Conservation (phyloP, 495 filamentous ascomycete species). For the Elasticomyces elasticus region DNA sequence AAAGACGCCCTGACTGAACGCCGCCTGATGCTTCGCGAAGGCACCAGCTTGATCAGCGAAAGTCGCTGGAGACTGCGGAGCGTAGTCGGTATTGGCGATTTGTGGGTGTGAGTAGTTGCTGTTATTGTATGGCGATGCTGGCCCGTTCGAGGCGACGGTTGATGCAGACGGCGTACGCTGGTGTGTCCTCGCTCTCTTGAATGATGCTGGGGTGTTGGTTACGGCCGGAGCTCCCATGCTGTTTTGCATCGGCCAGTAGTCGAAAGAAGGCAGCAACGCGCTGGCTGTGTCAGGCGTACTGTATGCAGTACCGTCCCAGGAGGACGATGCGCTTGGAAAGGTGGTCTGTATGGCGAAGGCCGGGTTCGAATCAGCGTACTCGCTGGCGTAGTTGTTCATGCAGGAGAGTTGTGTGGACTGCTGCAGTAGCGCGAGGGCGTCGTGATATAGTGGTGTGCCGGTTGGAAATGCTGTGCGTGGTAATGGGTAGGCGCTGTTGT, state of each 20-base stretch:
- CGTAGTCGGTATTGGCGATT: slow-evolving; percentile 31
- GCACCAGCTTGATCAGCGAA: slow-evolving; percentile 14
- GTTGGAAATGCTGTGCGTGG: slow-evolving; percentile 3
- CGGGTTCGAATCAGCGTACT: background rate
- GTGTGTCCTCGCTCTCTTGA: slow-evolving; percentile 23
- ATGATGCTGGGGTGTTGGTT: slow-evolving; percentile 3
- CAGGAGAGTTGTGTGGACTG: background rate
- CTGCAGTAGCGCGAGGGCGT: background rate
- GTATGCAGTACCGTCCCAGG: background rate
- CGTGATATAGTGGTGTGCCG: background rate
- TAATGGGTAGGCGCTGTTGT: background rate
- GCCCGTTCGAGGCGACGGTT: slow-evolving; percentile 28
- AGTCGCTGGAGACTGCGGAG: slow-evolving; percentile 20
- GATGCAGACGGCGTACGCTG: slow-evolving; percentile 32
- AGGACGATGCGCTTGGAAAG: background rate
- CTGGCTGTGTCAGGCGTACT: background rate
- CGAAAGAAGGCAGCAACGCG: background rate
- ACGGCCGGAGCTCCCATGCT: slow-evolving; percentile 11
- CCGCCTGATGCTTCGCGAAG: slow-evolving; percentile 31
- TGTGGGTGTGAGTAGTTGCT: slow-evolving; percentile 23
- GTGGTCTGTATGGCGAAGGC: background rate
- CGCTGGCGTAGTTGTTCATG: background rate
- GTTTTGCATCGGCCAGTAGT: slow-evolving; percentile 10
- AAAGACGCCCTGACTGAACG: slow-evolving; percentile 27
- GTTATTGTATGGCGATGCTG: slow-evolving; percentile 28